Percentiles rank a stretch among this genome's conserved stretches.
phyloP scores from a whole-genome alignment of 768 basidiomycete species.

The Podaxis sp. region DNA sequence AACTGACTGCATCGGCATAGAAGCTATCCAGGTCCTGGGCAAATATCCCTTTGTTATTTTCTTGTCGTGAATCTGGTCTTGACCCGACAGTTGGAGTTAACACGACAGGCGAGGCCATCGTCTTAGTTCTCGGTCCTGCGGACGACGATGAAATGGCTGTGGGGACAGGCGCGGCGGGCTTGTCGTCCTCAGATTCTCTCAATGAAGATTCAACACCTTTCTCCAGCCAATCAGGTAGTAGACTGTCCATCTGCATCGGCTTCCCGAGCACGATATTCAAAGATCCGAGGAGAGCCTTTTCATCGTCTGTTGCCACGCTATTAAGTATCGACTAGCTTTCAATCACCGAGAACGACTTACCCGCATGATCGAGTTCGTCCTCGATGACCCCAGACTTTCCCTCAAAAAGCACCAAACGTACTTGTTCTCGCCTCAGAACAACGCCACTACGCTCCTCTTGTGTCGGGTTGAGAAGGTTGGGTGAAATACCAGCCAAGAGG shows the following conservation, averaged over 20 bases:
- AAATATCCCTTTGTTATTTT: conserved; percentile 36
- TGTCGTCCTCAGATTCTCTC: conserved; percentile 67
- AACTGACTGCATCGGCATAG: conserved; percentile 49
- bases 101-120: conserved; percentile 46
- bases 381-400: conserved; percentile 58
- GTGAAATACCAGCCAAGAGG: conserved; percentile 43
- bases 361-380: conserved; percentile 30
- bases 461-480: not conserved
- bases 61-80: conserved; percentile 40
- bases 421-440: conserved; percentile 79
- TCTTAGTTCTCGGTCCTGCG: conserved; percentile 22
- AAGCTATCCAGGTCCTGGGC: conserved; percentile 72
- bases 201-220: conserved; percentile 77
- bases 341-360: conserved; percentile 27
- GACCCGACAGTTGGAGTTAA: conserved; percentile 52
- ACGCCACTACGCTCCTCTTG: conserved; percentile 64
- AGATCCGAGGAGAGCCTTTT: conserved; percentile 59
- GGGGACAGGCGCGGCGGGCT: conserved; percentile 29
- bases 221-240: conserved; percentile 86
- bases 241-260: conserved; percentile 46
- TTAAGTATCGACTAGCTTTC: conserved; percentile 1
- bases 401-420: conserved; percentile 74
- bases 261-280: conserved; percentile 62
- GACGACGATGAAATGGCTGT: conserved; percentile 41
- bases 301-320: conserved; percentile 30